Conservation (phyloP, 176 grass and related monocot species). For the Aegilops speltoides region DNA sequence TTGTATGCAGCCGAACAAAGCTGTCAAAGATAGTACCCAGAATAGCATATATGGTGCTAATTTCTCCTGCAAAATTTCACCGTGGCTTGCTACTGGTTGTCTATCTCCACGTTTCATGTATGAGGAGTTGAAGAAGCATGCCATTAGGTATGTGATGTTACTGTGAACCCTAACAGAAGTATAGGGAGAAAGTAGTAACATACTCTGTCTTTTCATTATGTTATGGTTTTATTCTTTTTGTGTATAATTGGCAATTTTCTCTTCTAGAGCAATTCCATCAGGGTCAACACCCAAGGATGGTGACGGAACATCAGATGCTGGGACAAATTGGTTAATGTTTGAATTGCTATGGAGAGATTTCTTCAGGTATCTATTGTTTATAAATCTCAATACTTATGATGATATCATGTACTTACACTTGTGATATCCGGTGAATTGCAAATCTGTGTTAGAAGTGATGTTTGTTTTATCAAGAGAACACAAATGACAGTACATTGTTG, state of each 20-base stretch:
- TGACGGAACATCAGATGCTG: constrained; percentile 51
- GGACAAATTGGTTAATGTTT: constrained; percentile 95
- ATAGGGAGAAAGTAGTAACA: background rate
- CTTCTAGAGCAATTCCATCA: constrained; percentile 46
- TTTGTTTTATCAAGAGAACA: constrained; percentile 9
- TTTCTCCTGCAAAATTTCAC: constrained; percentile 99
- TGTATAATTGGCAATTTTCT: background rate
- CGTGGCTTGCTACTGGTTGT: constrained; percentile 91
- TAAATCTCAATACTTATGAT: background rate
- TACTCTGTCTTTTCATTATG: background rate
- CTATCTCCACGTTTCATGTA: constrained; percentile 97
- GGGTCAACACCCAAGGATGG: constrained; percentile 43
- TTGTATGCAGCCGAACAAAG: constrained; percentile 63
- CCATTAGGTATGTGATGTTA: constrained; percentile 52
- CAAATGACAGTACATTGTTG: background rate
- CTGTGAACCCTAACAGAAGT: background rate
- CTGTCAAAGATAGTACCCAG: constrained; percentile 46
- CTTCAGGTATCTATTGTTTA: constrained; percentile 64
- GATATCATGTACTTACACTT: background rate
- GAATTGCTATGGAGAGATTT: constrained; percentile 99
- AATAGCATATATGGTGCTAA: constrained; percentile 90
- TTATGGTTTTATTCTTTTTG: constrained; percentile 5
- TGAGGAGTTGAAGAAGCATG: constrained; percentile 91
- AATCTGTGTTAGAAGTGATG: background rate
- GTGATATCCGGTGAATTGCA: background rate